Evolutionary conservation across 2,329 filamentous ascomycete genomes (phyloP), one percentile per base, ranked within the genome.

Genomic region (Colletotrichum sp.): DNA sequence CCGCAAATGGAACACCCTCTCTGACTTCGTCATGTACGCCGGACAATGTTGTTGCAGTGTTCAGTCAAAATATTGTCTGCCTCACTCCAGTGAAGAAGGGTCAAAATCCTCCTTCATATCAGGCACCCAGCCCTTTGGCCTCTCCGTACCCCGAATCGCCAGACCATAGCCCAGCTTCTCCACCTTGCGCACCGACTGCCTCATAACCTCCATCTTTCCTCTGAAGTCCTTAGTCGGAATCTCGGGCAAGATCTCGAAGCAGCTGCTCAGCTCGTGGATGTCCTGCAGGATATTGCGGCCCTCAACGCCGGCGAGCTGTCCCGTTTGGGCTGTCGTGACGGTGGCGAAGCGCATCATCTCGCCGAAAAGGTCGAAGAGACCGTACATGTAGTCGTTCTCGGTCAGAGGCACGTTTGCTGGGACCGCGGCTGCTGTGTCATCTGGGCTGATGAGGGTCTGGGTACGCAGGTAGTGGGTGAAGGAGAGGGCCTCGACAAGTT

Each of bases 341-440:
- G 98, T 97, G 0, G 95, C 96, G 85, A 98, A 98, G 34, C 96
- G 91, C 97, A 99, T 99, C 88, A 98, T 89, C 87, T 99, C 97
- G 52, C 97, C 97, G 2, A 96, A 96, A 79, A 98, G 91, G 84
- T 99, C 97, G 81, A 98, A 98, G 4, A 99, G 86, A 11, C 96
- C 97, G 77, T 97, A 93, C 74, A 98, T 86, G 82, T 98, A 98
- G 84, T 99, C 97, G 71, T 96, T 92, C 30, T 93, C 89, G 2
- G 94, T 95, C 25, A 98, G 87, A 1, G 88, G 80, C 4, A 98
- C 89, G 2, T 88, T 89, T 0, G 86, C 77, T 0, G 87, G 88
- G 9, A 93, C 83, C 4, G 86, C 84, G 0, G 81, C 85, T 34
- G 87, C 84, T 0, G 94, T 89, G 71, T 95, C 91, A 0, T 91